Base-by-base conservation (phyloP, 179 eudicot species). In the Carnegiea gigantea region DNA sequence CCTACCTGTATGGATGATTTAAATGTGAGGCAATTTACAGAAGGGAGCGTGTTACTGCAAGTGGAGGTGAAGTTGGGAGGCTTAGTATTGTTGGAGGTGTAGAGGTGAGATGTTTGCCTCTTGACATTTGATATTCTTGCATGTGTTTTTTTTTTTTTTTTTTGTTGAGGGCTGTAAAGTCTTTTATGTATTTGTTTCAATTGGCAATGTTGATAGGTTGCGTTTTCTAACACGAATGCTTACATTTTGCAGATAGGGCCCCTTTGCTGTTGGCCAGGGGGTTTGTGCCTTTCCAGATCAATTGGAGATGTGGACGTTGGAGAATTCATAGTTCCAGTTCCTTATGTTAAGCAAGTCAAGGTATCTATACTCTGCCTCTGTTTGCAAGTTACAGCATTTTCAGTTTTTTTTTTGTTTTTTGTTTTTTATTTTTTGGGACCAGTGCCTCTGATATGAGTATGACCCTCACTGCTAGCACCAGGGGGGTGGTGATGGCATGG, bases 31-130 rank as follows among this genome's bases (percentile, higher is more conserved):
- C 60, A n/a, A 74, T 64, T 86, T 87, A 76, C 87, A 94, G 98
- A 89, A 89, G 97, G 84, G 86, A 89, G 78, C 92, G 97, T 72
- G 97, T 94, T 48, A 88, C 88, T 23, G 93, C 92, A 13, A 91
- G 98, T 86, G 98, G 98, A 30, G 98, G 97, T n/a, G 97, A 91
- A 89, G 97, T 94, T 51, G 97, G 93, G 49, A 86, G 98, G 81
- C 97, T 94, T 73, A 92, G 90, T 83, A 87, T 90, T 76, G 86
- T 82, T 72, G 95, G 93, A 33, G 95, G 97, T 64, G 84, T 86
- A 30, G 98, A 91, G 97, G 98, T 91, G 80, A 79, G 88, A n/a
- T 78, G 54, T 76, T 14, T 6, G 70, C 1, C 23, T 48, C 38
- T 54, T 75, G 43, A 26, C 33, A 23, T 28, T 40, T 0, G 28